These are phyloP conservation scores for Blastobotrys persicus DNA, from an alignment of 1,139 yeast species.

Conservation along the genomic window DNA sequence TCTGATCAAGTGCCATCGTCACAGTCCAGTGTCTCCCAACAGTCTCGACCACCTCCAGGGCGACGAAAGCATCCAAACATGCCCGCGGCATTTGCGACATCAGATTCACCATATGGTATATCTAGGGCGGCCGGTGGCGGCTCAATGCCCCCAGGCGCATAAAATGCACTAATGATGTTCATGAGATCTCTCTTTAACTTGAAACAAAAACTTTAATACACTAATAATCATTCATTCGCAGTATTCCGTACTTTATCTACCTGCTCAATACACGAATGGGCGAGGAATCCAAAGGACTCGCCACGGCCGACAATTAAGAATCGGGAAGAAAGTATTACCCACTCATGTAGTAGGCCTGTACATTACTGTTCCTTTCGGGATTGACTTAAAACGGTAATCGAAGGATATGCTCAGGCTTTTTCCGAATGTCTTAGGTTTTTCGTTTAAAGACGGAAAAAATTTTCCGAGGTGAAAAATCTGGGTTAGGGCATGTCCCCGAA, in stretches of 20 bases:
- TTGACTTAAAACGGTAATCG: no score
- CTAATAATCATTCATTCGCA: neutral
- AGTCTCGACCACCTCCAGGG: neutral
- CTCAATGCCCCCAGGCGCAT: constrained; percentile 2
- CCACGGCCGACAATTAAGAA: no score
- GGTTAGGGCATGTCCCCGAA: neutral
- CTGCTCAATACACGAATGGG: no score
- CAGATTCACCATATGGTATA: constrained; percentile 17
- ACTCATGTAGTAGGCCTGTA: no score
- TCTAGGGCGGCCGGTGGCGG: constrained; percentile 7
- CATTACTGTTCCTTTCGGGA: no score
- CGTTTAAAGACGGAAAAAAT: neutral
- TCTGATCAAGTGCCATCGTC: neutral
- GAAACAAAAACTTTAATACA: neutral
- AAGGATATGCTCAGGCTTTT: no score
- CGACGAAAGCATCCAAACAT: constrained; percentile 9
- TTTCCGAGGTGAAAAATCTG: neutral
- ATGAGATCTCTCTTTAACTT: neutral
- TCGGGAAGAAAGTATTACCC: no score
- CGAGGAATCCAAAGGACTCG: no score
- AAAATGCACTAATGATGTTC: neutral
- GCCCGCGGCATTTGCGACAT: constrained; percentile 19
- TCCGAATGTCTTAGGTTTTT: no score
- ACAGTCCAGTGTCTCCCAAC: neutral
- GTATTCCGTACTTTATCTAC: no score